Percentiles rank a stretch among this genome's conserved stretches.
phyloP scores from a whole-genome alignment of 2,329 filamentous ascomycete species.

The Capronia coronata region DNA sequence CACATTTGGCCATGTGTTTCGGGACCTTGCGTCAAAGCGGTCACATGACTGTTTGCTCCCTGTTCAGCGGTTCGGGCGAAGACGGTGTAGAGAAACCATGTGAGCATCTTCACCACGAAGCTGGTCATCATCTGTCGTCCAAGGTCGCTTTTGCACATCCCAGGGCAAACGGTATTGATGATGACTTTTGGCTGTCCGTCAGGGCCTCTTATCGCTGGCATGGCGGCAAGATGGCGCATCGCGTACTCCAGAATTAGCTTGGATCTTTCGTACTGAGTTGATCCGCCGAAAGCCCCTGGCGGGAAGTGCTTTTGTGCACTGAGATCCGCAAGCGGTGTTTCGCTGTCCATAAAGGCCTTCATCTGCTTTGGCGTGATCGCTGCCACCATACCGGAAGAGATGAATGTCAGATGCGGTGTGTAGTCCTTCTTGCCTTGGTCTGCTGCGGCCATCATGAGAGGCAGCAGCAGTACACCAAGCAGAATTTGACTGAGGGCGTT shows the following conservation, averaged over 20 bases:
- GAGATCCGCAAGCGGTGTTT: constrained; percentile 33
- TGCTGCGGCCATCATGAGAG: constrained; percentile 39
- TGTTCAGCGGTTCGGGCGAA: constrained; percentile 41
- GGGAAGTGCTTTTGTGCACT: constrained; percentile 32
- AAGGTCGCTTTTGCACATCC: constrained; percentile 40
- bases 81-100: constrained; percentile 34
- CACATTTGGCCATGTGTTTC: constrained; percentile 42
- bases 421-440: constrained; percentile 20
- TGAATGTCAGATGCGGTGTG: constrained; percentile 39
- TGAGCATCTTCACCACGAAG: constrained; percentile 21
- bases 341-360: constrained; percentile 26
- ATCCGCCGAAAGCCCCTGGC: constrained; percentile 19
- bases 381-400: constrained; percentile 40
- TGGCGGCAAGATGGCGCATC: constrained; percentile 35
- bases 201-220: constrained; percentile 19
- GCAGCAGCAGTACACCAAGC: constrained; percentile 48
- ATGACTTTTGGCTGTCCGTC: constrained; percentile 37
- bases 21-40: constrained; percentile 37
- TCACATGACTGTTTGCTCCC: constrained; percentile 40
- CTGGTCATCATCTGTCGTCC: constrained; percentile 33
- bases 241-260: constrained; percentile 42
- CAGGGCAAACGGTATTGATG: constrained; percentile 42
- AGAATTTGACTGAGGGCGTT: constrained; percentile 53
- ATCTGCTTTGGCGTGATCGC: constrained; percentile 33
- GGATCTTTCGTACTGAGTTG: constrained; percentile 38